Evolutionary conservation across 1,139 yeast species (phyloP).

Genomic region (Blastobotrys illinoisensis): DNA sequence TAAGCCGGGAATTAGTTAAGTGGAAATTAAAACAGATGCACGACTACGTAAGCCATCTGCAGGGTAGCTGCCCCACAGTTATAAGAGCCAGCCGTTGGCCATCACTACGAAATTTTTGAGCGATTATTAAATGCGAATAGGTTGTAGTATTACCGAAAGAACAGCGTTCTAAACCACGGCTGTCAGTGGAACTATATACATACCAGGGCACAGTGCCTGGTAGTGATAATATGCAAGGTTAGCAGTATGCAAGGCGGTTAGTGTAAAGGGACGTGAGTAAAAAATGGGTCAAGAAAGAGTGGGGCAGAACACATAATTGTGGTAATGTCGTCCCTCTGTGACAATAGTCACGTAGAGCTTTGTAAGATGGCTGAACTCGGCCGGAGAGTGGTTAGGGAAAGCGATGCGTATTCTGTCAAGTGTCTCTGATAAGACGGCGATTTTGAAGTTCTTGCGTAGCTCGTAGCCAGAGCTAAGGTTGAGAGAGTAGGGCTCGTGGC

Average conservation of each 20-base stretch:
- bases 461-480: neutral
- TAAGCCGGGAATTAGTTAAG: no score
- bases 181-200: no score
- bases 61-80: no score
- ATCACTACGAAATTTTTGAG: no score
- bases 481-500: neutral
- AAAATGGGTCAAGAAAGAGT: neutral
- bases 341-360: neutral
- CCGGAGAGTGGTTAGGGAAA: neutral
- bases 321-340: neutral
- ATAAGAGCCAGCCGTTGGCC: no score
- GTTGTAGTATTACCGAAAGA: no score
- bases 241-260: neutral
- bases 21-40: slow-evolving; percentile 20
- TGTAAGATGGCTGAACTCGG: neutral
- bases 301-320: neutral
- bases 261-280: neutral
- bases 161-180: no score
- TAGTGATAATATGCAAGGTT: neutral
- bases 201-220: no score
- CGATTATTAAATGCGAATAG: no score
- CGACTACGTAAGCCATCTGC: no score
- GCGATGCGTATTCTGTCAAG: neutral
- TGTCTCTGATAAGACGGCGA: neutral
- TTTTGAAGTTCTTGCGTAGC: neutral